Evolutionary conservation across 1,139 yeast species (phyloP).

Genomic region (Kodamaea sp.): DNA sequence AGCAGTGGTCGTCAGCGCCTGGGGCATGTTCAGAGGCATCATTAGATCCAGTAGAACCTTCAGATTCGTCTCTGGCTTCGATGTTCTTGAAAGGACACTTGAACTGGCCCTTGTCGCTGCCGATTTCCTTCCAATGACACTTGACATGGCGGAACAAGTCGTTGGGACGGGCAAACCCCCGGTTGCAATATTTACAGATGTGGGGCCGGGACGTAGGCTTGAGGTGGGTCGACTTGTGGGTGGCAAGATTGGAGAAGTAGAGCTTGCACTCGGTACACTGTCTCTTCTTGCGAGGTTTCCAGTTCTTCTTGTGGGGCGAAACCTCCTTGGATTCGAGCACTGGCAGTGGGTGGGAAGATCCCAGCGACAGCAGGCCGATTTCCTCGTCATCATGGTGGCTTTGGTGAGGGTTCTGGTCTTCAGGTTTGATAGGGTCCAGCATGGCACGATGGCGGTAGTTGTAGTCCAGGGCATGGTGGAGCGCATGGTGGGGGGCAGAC

Average conservation of each 20-base stretch:
- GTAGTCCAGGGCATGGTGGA: too few species aligned
- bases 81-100: constrained; percentile 45
- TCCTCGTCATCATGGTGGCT: constrained; percentile 11
- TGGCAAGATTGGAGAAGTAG: constrained; percentile 76
- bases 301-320: constrained; percentile 13
- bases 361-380: constrained; percentile 9
- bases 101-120: constrained; percentile 50
- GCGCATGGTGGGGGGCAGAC: too few species aligned
- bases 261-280: constrained; percentile 83
- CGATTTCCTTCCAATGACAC: constrained; percentile 75
- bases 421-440: constrained; percentile 4
- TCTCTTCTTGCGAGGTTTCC: constrained; percentile 70
- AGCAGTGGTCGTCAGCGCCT: constrained; percentile 39
- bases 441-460: constrained; percentile 6
- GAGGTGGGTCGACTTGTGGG: constrained; percentile 82
- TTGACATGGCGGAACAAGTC: constrained; percentile 83
- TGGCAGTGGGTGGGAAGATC: constrained; percentile 7
- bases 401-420: constrained; percentile 7
- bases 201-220: constrained; percentile 76
- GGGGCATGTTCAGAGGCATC: constrained; percentile 4
- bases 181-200: constrained; percentile 70
- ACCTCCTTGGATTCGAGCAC: constrained; percentile 8
- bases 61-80: constrained; percentile 9
- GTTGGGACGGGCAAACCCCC: constrained; percentile 88
- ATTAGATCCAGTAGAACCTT: constrained; percentile 11